phyloP scores from a whole-genome alignment of 441 rosid species.

The Syzygium syzygioides region DNA sequence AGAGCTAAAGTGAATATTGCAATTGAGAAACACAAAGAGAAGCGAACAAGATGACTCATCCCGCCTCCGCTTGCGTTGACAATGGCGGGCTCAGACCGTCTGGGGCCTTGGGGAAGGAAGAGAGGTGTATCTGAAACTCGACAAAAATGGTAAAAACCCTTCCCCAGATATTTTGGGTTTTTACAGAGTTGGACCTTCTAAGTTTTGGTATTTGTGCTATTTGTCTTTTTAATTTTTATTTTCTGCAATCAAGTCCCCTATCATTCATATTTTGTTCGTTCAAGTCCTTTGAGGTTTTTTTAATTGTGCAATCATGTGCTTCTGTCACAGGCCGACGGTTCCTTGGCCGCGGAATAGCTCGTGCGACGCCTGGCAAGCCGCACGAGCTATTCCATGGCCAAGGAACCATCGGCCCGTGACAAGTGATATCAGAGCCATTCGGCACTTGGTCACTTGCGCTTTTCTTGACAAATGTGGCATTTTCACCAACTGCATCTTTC shows the following conservation, averaged over 20 bases:
- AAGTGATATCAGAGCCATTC: too few relatives aligned
- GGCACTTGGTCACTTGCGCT: too few relatives aligned
- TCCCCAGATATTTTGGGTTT: not conserved
- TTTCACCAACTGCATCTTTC: too few relatives aligned
- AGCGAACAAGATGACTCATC: not conserved
- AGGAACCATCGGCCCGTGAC: too few relatives aligned
- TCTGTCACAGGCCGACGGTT: not conserved
- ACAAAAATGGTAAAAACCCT: not conserved
- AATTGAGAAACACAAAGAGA: not conserved
- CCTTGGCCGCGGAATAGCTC: too few relatives aligned
- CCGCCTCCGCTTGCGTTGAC: not conserved
- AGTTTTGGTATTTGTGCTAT: not conserved
- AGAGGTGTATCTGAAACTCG: not conserved
- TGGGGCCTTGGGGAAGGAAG: not conserved
- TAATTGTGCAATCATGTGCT: not conserved
- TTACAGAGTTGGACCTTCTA: not conserved
- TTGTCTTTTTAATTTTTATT: not conserved
- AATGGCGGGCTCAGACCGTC: not conserved
- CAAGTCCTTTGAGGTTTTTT: not conserved
- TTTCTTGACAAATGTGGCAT: too few relatives aligned
- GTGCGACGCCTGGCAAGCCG: too few relatives aligned
- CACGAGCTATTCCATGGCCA: too few relatives aligned
- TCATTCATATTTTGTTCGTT: not conserved
- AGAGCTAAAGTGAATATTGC: not conserved
- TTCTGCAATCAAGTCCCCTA: not conserved